Base-by-base conservation (phyloP, 257 asterid species). In the Mentha longifolia region DNA sequence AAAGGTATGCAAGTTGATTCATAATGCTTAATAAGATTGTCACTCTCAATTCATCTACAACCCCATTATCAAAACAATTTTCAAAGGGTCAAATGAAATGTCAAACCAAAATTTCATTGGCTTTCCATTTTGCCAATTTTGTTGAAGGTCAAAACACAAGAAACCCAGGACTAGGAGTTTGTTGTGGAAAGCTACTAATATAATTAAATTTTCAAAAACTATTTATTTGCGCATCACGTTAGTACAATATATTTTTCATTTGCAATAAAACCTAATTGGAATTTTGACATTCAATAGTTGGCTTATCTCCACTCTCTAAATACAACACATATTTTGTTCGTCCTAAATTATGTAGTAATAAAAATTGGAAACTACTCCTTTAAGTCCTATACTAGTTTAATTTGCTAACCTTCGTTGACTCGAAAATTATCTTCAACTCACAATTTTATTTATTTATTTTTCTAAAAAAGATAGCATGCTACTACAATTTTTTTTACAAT, bases 221-320 rank as follows among this genome's bases (percentile, higher is more conserved):
- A 49, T 33, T 65, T 11, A 9, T 20, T 25, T 58, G 17, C 15
- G 57, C 47, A 19, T 1, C 58, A 41, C 7, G 20, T 46, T 31
- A 39, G 14, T 16, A 17, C 39, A 51, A 19, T 63, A 5, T 25
- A 45, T 14, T 8, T n/a, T 68, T 70, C 64, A 67, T 77, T 63
- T 81, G 85, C 82, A 67, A 30, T 61, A 56, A 78, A 73, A 71
- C 85, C 84, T 76, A 76, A 76, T 73, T 79, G 69, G 61, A 63
- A 72, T 22, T 35, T 54, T 73, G 76, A 73, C 77, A 61, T 68
- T 79, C 75, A 76, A 73, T 16, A 65, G 78, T 70, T 79, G 80
- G 55, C 58, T 33, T 30, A 20, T 47, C 74, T 73, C 84, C 80
- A 82, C 76, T 76, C 30, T 50, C 80, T 81, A 75, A 35, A 35